A percentile compares a stretch with the other conserved stretches of the same genome.
Conservation (phyloP, 805 yeast genomes). For the Naumovozyma dairenensis region DNA sequence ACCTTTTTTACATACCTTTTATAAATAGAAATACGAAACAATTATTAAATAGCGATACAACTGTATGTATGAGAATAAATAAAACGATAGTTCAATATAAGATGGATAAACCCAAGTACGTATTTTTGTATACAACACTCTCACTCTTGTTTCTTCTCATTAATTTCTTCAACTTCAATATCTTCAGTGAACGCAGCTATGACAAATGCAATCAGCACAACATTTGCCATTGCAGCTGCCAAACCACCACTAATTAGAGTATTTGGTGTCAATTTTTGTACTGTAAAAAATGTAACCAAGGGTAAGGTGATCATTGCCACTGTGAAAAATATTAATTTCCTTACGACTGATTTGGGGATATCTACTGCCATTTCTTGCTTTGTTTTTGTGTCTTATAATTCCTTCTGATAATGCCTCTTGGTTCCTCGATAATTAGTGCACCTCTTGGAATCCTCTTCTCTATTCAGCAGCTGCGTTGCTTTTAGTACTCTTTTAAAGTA, state of each 20-base stretch:
- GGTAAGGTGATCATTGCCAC: slow-evolving; percentile 69
- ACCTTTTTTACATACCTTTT: too few species aligned
- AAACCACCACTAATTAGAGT: slow-evolving; percentile 66
- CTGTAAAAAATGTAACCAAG: slow-evolving; percentile 47
- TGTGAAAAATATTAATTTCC: slow-evolving; percentile 64
- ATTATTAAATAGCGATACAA: too few species aligned
- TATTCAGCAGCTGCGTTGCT: too few species aligned
- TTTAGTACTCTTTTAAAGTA: too few species aligned
- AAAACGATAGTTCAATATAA: too few species aligned
- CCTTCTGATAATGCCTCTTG: too few species aligned
- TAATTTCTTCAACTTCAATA: slow-evolving; percentile 27
- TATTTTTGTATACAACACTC: not conserved
- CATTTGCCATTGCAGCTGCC: slow-evolving; percentile 69
- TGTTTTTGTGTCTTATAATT: not conserved
- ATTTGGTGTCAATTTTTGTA: slow-evolving; percentile 37
- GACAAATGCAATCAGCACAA: slow-evolving; percentile 64
- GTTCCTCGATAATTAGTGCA: too few species aligned
- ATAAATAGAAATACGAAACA: too few species aligned
- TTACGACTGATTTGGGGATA: slow-evolving; percentile 43
- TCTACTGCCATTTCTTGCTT: slow-evolving; percentile 29
- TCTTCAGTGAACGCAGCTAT: slow-evolving; percentile 69
- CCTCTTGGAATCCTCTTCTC: too few species aligned
- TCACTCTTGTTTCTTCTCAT: slow-evolving; percentile 32
- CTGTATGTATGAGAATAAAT: too few species aligned
- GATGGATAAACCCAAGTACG: too few species aligned